phyloP scores from a whole-genome alignment of 1,139 yeast genomes.

The Yamadazyma atmosphaerica region DNA sequence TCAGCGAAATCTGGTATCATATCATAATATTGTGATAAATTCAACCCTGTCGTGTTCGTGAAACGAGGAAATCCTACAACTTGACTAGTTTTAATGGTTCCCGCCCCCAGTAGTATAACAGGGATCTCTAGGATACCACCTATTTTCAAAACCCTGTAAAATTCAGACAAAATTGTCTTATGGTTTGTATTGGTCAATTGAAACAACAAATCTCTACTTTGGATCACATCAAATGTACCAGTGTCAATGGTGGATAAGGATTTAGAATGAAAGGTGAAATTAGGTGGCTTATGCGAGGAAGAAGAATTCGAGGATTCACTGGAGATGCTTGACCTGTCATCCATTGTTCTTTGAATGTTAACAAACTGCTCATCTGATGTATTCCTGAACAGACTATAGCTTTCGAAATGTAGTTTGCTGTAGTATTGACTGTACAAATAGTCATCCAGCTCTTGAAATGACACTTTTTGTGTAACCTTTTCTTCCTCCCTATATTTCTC shows the following conservation, averaged over 20 bases:
- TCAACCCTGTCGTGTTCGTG: conserved; percentile 16
- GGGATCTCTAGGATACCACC: conserved; percentile 42
- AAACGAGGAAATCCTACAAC: conserved; percentile 21
- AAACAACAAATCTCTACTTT: conserved; percentile 34
- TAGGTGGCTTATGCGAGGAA: conserved; percentile 32
- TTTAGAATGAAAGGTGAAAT: conserved; percentile 35
- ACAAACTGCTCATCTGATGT: conserved; percentile 30
- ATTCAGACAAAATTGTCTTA: conserved; percentile 30
- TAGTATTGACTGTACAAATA: conserved; percentile 26
- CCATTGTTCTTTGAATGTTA: conserved; percentile 25
- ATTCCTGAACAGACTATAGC: conserved; percentile 25
- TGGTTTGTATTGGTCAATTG: conserved; percentile 31
- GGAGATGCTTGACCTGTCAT: conserved; percentile 21
- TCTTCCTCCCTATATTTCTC: conserved; percentile 18
- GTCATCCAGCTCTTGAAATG: conserved; percentile 28
- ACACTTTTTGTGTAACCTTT: conserved; percentile 14
- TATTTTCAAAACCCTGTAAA: conserved; percentile 34
- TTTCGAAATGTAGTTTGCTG: conserved; percentile 26
- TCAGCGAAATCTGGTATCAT: conserved; percentile 29
- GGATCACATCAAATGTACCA: conserved; percentile 37
- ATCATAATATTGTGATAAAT: conserved; percentile 21
- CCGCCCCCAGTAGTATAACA: conserved; percentile 25
- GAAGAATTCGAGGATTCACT: conserved; percentile 19
- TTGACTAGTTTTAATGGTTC: conserved; percentile 13
- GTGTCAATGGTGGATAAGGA: conserved; percentile 30